These are phyloP conservation scores for Pelargonium hybrid DNA, from an alignment of 441 rosid species.

Conservation along the genomic window DNA sequence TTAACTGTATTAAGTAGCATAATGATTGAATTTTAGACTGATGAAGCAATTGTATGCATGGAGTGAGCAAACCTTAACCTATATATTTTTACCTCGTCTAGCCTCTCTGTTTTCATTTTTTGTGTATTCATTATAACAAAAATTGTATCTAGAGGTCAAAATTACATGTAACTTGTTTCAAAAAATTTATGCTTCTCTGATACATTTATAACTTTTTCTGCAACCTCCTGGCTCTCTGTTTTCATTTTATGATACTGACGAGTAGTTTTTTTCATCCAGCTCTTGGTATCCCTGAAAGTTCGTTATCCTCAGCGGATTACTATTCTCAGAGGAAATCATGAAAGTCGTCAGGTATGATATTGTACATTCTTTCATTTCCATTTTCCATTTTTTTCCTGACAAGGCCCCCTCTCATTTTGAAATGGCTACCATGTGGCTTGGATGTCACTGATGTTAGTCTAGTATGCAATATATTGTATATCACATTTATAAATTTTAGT, in stretches of 20 bases:
- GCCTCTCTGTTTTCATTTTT: too few species aligned
- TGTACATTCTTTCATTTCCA: not conserved
- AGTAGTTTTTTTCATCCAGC: constrained; percentile 29
- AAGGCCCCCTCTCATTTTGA: not conserved
- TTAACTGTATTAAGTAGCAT: too few species aligned
- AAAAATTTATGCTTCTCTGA: too few species aligned
- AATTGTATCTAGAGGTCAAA: too few species aligned
- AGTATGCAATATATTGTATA: not conserved
- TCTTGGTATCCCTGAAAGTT: constrained; percentile 59
- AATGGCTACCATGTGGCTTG: not conserved
- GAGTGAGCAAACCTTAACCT: too few species aligned
- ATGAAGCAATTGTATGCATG: too few species aligned
- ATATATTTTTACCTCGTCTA: too few species aligned
- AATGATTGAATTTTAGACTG: too few species aligned
- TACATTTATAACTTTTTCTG: too few species aligned
- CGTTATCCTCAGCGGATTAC: constrained; percentile 61
- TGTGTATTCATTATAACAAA: too few species aligned
- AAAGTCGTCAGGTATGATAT: constrained; percentile 56
- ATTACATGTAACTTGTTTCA: too few species aligned
- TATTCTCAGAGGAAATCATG: constrained; percentile 80
- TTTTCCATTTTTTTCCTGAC: constrained; percentile 1
- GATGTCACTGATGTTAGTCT: not conserved
- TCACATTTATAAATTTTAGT: not conserved
- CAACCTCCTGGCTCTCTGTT: too few species aligned
- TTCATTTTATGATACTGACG: constrained; percentile 18